Conservation (phyloP, 2,329 filamentous ascomycete genomes). For the Phoma sp. region DNA sequence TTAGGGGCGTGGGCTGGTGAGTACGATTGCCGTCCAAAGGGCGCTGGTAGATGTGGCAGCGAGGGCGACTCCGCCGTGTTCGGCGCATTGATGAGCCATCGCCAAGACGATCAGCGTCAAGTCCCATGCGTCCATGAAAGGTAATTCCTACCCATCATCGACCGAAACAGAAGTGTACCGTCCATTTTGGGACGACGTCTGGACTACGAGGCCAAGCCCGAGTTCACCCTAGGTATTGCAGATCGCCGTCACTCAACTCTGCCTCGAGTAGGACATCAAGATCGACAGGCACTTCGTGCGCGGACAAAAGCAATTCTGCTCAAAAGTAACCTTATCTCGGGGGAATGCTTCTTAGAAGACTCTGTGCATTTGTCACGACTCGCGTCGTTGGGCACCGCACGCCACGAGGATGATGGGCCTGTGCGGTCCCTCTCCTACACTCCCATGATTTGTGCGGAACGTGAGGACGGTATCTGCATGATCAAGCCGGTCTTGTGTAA, state of each 20-base stretch:
- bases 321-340: constrained; percentile 2
- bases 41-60: constrained; percentile 1
- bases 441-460: no score
- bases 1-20: background rate
- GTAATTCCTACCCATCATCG: constrained; percentile 2
- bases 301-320: constrained; percentile 1
- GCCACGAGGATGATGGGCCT: background rate
- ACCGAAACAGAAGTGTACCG: constrained; percentile 2
- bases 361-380: background rate
- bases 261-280: constrained; percentile 1
- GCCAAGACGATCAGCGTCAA: constrained; percentile 18
- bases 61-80: constrained; percentile 6
- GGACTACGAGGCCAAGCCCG: constrained; percentile 11
- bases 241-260: constrained; percentile 4
- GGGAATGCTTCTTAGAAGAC: background rate
- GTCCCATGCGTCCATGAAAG: background rate
- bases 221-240: constrained; percentile 5
- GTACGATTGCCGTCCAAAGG: constrained; percentile 2
- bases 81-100: background rate
- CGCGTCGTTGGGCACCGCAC: background rate
- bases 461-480: background rate
- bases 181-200: background rate
- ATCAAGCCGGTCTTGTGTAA: background rate
- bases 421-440: background rate
- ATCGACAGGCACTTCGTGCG: constrained; percentile 12